Conservation (phyloP, 768 basidiomycete genomes). For the Tephrocybe sp. region DNA sequence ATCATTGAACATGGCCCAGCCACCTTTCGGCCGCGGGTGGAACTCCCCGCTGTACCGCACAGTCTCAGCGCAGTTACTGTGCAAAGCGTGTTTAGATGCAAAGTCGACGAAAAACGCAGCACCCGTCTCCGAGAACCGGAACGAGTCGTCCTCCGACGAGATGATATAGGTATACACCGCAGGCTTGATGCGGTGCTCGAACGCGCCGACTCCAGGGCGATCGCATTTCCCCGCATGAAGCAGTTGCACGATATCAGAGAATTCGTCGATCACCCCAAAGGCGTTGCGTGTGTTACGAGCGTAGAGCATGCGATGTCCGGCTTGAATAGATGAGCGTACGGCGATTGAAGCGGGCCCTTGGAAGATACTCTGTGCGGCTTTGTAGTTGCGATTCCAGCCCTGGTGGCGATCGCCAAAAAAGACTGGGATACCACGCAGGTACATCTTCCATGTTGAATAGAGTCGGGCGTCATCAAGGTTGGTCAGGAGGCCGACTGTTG, state of each 20-base stretch:
- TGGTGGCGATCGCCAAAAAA: slow-evolving; percentile 62
- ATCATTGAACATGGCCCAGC: slow-evolving; percentile 64
- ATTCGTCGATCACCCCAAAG: slow-evolving; percentile 54
- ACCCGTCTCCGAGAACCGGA: slow-evolving; percentile 85
- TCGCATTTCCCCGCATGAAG: slow-evolving; percentile 41
- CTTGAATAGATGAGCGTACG: slow-evolving; percentile 66
- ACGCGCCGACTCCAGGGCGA: slow-evolving; percentile 12
- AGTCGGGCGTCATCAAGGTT: slow-evolving; percentile 58
- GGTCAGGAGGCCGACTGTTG: slow-evolving; percentile 63
- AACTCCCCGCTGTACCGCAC: slow-evolving; percentile 81
- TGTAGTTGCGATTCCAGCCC: slow-evolving; percentile 65
- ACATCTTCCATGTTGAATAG: slow-evolving; percentile 81
- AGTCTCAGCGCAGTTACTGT: slow-evolving; percentile 63
- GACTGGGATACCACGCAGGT: slow-evolving; percentile 53
- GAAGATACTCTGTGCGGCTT: slow-evolving; percentile 72
- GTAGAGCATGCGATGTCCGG: slow-evolving; percentile 73
- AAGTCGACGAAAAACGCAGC: slow-evolving; percentile 87
- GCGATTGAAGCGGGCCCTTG: slow-evolving; percentile 58
- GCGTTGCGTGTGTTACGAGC: slow-evolving; percentile 60
- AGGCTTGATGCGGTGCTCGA: slow-evolving; percentile 60
- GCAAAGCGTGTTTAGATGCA: slow-evolving; percentile 83
- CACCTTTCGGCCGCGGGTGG: slow-evolving; percentile 68
- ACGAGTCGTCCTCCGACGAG: slow-evolving; percentile 66
- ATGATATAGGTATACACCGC: slow-evolving; percentile 87
- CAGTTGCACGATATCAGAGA: slow-evolving; percentile 47